Evolutionary conservation across 768 basidiomycete species (phyloP).

Genomic region (Auricularia cornea): DNA sequence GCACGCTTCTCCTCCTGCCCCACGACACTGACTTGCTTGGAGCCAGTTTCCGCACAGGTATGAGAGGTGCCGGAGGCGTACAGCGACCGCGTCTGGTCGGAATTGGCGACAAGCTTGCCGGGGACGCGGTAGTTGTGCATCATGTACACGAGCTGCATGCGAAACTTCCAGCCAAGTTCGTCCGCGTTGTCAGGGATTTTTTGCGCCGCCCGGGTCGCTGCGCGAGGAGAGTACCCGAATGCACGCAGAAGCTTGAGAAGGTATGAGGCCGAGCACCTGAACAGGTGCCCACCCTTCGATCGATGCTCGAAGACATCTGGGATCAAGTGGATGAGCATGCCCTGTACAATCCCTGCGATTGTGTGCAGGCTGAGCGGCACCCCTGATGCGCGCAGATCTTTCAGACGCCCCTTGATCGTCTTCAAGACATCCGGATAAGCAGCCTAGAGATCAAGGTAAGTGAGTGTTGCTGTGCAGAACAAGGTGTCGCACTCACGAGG

Average conservation of each 20-base stretch:
- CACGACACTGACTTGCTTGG: constrained; percentile 27
- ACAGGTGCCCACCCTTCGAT: constrained; percentile 19
- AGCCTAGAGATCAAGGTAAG: no score
- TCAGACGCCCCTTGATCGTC: constrained; percentile 12
- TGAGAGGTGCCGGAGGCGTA: constrained; percentile 17
- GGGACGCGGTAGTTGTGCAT: constrained; percentile 23
- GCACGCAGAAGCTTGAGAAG: constrained; percentile 12
- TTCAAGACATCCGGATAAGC: constrained; percentile 11
- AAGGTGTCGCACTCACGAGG: not conserved
- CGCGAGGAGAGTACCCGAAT: constrained; percentile 21
- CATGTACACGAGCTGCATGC: constrained; percentile 16
- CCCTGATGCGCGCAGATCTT: constrained; percentile 13
- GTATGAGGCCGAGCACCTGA: constrained; percentile 22
- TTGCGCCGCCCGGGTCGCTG: constrained; percentile 25
- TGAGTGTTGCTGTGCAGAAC: no score
- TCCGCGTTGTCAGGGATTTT: constrained; percentile 27
- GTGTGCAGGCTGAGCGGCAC: constrained; percentile 19
- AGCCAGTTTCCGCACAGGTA: constrained; percentile 24
- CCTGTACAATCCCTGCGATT: constrained; percentile 22
- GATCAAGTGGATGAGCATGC: constrained; percentile 12
- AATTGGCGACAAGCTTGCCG: constrained; percentile 22
- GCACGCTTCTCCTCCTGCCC: constrained; percentile 36
- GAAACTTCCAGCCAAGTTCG: constrained; percentile 10
- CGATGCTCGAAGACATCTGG: constrained; percentile 21
- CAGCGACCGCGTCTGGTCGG: constrained; percentile 29